Conservation (phyloP, 306 rosid species). For the Gastrolobium bilobum region DNA sequence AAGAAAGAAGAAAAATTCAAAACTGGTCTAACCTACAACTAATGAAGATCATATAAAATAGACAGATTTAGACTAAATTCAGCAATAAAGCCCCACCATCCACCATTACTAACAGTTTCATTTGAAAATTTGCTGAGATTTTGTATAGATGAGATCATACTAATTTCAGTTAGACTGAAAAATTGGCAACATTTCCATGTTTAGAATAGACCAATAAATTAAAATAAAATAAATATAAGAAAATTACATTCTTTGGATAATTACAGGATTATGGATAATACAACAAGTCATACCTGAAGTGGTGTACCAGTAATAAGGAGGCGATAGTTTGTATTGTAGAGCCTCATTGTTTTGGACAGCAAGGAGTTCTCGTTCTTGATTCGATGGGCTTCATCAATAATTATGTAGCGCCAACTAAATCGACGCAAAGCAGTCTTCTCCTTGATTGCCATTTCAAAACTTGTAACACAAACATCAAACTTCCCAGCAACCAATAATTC, state of each 20-base stretch:
- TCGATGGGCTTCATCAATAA: constrained; percentile 98
- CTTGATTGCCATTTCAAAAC: constrained; percentile 99
- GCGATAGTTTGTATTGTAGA: constrained; percentile 88
- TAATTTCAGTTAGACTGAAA: constrained; percentile 2
- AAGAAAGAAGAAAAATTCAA: constrained; percentile 21
- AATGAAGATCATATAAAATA: constrained; percentile 1
- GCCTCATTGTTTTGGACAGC: constrained; percentile 97
- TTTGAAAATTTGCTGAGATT: constrained; percentile 10
- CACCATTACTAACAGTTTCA: constrained; percentile 28
- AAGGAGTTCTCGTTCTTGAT: constrained; percentile 98
- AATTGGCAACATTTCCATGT: constrained; percentile 30
- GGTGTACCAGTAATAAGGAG: constrained; percentile 98
- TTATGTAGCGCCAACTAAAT: constrained; percentile 99
- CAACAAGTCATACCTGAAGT: constrained; percentile 75
- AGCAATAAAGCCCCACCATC: constrained; percentile 20
- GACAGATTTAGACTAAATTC: neutral
- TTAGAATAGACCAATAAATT: constrained; percentile 17
- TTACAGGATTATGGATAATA: constrained; percentile 4
- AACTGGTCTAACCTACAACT: neutral
- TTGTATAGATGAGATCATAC: constrained; percentile 4
- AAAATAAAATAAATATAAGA: neutral
- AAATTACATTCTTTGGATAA: neutral
- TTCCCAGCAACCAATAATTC: constrained; percentile 94
- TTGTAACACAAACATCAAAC: constrained; percentile 97
- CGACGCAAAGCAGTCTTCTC: constrained; percentile 90